phyloP scores from a whole-genome alignment of 1,284 basidiomycete genomes.

The Gymnopus androsaceus region DNA sequence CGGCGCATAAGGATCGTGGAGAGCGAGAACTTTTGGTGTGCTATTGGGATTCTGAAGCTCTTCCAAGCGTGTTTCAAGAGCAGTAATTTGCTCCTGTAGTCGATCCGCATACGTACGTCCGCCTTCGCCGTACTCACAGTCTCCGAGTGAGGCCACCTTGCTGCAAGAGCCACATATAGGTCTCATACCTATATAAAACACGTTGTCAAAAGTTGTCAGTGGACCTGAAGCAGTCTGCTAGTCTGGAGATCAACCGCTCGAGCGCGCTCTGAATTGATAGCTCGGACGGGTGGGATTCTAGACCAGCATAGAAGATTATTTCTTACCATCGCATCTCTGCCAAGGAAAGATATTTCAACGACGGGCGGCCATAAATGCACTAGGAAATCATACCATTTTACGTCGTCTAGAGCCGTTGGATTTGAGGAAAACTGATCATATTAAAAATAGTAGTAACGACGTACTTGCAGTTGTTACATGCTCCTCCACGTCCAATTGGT shows the following conservation, averaged over 20 bases:
- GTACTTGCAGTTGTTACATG: slow-evolving; percentile 14
- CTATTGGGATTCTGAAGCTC: slow-evolving; percentile 4
- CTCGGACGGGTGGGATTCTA: too few relatives aligned
- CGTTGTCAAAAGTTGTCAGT: not conserved
- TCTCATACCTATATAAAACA: slow-evolving; percentile 1
- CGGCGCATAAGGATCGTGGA: slow-evolving; percentile 11
- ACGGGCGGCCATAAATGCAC: not conserved
- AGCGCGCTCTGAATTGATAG: not conserved
- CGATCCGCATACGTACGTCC: slow-evolving; percentile 6
- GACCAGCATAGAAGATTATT: too few relatives aligned
- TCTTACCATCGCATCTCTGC: slow-evolving; percentile 1
- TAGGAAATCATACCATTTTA: slow-evolving; percentile 3
- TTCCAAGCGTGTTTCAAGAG: slow-evolving; percentile 11
- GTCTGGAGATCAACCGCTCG: too few relatives aligned
- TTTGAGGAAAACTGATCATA: not conserved
- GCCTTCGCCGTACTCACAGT: slow-evolving; percentile 13
- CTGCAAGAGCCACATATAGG: slow-evolving; percentile 14
- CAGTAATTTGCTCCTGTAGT: slow-evolving; percentile 13
- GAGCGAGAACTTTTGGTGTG: not conserved
- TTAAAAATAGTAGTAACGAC: not conserved
- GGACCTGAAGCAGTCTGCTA: too few relatives aligned
- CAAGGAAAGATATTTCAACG: not conserved
- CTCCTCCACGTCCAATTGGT: not conserved
- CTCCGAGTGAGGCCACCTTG: slow-evolving; percentile 5
- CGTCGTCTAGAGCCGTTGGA: slow-evolving; percentile 1